These are phyloP conservation scores for Psilocybe sp. DNA, from an alignment of 768 basidiomycete species.

Conservation along the genomic window DNA sequence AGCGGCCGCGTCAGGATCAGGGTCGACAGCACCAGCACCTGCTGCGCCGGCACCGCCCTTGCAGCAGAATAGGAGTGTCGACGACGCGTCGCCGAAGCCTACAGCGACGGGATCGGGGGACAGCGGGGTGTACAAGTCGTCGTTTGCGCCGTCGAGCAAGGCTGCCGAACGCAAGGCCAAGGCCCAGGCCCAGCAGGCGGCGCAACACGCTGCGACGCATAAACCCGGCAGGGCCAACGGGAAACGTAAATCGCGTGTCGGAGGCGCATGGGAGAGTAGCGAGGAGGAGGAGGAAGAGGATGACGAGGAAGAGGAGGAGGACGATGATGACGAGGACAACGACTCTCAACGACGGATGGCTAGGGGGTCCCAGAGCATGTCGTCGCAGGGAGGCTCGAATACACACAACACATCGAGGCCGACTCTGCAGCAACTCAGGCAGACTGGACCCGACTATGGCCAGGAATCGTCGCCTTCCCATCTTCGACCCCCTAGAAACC, in stretches of 20 bases:
- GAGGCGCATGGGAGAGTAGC: conserved; percentile 63
- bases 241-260: conserved; percentile 61
- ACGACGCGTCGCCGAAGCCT: too few species aligned
- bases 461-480: conserved; percentile 39
- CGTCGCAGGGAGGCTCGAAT: conserved; percentile 15
- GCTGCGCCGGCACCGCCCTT: too few species aligned
- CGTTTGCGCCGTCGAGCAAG: conserved; percentile 83
- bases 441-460: conserved; percentile 17
- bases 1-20: conserved; percentile 22
- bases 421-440: conserved; percentile 20
- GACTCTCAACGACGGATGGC: conserved; percentile 11
- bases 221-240: conserved; percentile 68
- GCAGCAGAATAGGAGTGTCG: too few species aligned
- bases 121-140: conserved; percentile 62
- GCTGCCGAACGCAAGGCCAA: conserved; percentile 85
- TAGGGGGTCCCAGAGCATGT: conserved; percentile 10
- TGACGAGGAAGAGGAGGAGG: conserved; percentile 75
- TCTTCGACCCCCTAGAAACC: conserved; percentile 54
- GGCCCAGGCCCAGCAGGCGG: conserved; percentile 79
- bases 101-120: conserved; percentile 1
- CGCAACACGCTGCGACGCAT: conserved; percentile 73
- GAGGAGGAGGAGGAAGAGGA: conserved; percentile 87
- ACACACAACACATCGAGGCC: conserved; percentile 21
- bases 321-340: conserved; percentile 70
- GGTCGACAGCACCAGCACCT: background rate